These are phyloP conservation scores for Infundibulicybe gibba DNA, from an alignment of 768 basidiomycete genomes.

Conservation along the genomic window DNA sequence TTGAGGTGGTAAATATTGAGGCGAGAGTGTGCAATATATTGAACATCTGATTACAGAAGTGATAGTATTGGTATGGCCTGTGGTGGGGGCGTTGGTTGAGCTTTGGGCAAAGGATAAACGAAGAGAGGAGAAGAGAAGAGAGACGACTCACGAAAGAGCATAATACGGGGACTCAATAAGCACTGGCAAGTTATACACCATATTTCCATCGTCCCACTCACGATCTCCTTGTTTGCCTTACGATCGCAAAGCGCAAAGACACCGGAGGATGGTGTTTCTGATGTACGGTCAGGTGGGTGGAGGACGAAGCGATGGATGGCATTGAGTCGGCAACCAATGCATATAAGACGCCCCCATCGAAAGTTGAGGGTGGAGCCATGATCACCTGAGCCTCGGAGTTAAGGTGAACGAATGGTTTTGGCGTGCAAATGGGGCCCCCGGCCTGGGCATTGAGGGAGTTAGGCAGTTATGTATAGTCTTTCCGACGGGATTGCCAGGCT, in stretches of 20 bases:
- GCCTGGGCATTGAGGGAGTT: slow-evolving; percentile 89
- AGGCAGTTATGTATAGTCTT: slow-evolving; percentile 65
- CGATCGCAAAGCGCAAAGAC: slow-evolving; percentile 79
- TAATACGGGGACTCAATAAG: slow-evolving; percentile 56
- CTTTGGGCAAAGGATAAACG: neutral
- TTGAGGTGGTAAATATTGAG: too few relatives aligned
- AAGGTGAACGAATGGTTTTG: slow-evolving; percentile 85
- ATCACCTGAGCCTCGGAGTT: slow-evolving; percentile 71
- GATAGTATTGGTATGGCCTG: slow-evolving; percentile 44
- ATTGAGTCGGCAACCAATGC: slow-evolving; percentile 65
- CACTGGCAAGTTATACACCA: slow-evolving; percentile 74
- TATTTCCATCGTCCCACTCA: slow-evolving; percentile 96
- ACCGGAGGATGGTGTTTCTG: slow-evolving; percentile 56
- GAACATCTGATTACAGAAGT: slow-evolving; percentile 62
- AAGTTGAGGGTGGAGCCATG: slow-evolving; percentile 80
- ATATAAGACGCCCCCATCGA: slow-evolving; percentile 65
- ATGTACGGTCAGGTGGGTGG: slow-evolving; percentile 15
- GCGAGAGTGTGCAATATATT: slow-evolving; percentile 67
- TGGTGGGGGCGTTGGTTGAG: neutral
- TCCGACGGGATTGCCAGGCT: too few relatives aligned
- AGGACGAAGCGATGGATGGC: slow-evolving; percentile 57
- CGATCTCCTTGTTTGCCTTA: slow-evolving; percentile 79
- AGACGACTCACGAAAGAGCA: slow-evolving; percentile 50
- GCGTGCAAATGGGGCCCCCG: slow-evolving; percentile 73
- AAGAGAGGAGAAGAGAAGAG: neutral